Percentiles rank a stretch among this genome's conserved stretches.
These are phyloP conservation scores for Cercospora janseana DNA, from an alignment of 2,329 filamentous ascomycete genomes.

Conservation along the genomic window DNA sequence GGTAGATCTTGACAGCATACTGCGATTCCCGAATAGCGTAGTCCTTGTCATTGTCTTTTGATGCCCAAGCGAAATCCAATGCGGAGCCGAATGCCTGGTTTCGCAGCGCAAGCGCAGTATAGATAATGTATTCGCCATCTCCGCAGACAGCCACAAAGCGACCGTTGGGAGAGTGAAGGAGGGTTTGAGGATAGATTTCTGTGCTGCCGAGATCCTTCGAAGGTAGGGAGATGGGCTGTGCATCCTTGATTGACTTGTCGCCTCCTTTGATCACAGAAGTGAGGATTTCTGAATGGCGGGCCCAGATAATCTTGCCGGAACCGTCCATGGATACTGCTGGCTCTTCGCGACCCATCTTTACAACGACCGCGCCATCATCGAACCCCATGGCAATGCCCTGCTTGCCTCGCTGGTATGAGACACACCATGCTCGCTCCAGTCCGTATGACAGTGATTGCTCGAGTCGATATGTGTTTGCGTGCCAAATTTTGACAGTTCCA, in stretches of 20 bases:
- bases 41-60: slow-evolving; percentile 96
- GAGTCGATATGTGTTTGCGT: slow-evolving; percentile 93
- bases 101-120: slow-evolving; percentile 91
- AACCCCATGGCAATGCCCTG: slow-evolving; percentile 95
- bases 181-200: slow-evolving; percentile 92
- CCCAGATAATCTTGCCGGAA: slow-evolving; percentile 95
- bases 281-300: slow-evolving; percentile 89
- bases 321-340: slow-evolving; percentile 96
- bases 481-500: slow-evolving; percentile 96
- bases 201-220: slow-evolving; percentile 95
- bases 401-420: slow-evolving; percentile 89
- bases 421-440: slow-evolving; percentile 94
- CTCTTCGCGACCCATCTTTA: slow-evolving; percentile 96
- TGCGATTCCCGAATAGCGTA: slow-evolving; percentile 94
- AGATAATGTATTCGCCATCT: slow-evolving; percentile 98
- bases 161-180: slow-evolving; percentile 94
- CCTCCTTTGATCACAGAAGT: slow-evolving; percentile 93
- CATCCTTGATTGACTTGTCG: slow-evolving; percentile 82
- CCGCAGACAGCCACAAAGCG: slow-evolving; percentile 87
- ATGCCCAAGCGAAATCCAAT: slow-evolving; percentile 94
- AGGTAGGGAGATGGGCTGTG: slow-evolving; percentile 77
- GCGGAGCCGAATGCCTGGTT: slow-evolving; percentile 97
- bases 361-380: slow-evolving; percentile 94
- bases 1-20: slow-evolving; percentile 94
- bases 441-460: slow-evolving; percentile 97